Evolutionary conservation across 495 filamentous ascomycete species (phyloP).

Genomic region (Neurospora sp.): DNA sequence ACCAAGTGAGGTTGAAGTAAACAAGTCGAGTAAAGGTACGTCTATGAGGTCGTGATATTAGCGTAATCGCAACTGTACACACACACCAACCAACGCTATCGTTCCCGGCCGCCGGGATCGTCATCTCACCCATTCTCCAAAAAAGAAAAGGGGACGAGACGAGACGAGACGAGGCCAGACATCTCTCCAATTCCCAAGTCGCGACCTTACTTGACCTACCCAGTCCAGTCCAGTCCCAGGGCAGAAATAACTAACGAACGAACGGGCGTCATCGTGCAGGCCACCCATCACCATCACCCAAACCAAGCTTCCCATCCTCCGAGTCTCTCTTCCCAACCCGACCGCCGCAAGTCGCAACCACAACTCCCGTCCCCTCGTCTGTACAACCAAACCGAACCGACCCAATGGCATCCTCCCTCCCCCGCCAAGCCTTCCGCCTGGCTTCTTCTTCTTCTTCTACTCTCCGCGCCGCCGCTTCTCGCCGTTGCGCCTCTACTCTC

Average conservation of each 20-base stretch:
- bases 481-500: not conserved
- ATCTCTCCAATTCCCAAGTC: not conserved
- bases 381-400: not conserved
- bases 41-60: not conserved
- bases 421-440: not conserved
- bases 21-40: not conserved
- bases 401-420: not conserved
- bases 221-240: not conserved
- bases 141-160: not conserved
- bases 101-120: not conserved
- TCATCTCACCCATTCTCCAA: not conserved
- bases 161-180: not conserved
- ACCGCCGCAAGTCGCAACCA: not conserved
- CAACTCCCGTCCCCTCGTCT: not conserved
- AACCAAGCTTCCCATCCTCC: constrained; percentile 19
- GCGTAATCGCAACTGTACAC: not conserved
- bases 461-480: constrained; percentile 3
- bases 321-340: constrained; percentile 3
- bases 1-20: not conserved
- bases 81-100: not conserved
- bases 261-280: constrained; percentile 16
- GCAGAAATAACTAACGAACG: not conserved
- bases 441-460: not conserved
- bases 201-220: not conserved
- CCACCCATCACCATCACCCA: constrained; percentile 13